Evolutionary conservation across 208 protist genomes (phyloP).

Genomic region (Leishmania mexicana): DNA sequence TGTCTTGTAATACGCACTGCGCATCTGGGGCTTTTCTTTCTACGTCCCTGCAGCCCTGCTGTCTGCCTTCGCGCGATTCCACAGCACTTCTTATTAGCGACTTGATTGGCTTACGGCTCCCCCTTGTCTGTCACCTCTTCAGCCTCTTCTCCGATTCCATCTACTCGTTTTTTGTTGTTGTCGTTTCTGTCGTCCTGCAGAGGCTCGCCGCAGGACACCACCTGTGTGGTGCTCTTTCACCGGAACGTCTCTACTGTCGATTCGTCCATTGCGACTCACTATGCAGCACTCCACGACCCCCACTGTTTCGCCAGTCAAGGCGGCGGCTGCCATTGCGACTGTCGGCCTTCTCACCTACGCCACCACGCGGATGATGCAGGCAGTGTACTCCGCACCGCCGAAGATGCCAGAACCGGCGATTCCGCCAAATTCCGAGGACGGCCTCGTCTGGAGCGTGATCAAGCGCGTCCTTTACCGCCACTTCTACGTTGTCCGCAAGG

Average conservation of each 20-base stretch:
- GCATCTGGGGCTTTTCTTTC: background rate
- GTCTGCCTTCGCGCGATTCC: background rate
- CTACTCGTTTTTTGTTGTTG: background rate
- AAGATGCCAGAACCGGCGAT: slow-evolving; percentile 46
- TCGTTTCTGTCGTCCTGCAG: background rate
- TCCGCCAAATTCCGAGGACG: slow-evolving; percentile 36
- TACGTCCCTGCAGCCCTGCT: background rate
- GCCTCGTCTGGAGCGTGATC: slow-evolving; percentile 37
- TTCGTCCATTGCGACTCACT: background rate
- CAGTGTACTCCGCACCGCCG: slow-evolving; percentile 32
- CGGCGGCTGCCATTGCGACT: slow-evolving; percentile 1
- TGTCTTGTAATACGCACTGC: background rate
- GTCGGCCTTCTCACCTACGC: slow-evolving; percentile 24
- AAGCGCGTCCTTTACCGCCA: slow-evolving; percentile 57
- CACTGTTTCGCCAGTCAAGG: slow-evolving; percentile 9
- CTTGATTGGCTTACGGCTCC: background rate
- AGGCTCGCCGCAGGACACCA: background rate
- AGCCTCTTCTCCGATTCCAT: background rate
- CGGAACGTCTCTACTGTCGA: background rate
- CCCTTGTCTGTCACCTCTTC: background rate
- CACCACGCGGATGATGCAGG: slow-evolving; percentile 24
- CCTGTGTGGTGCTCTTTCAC: background rate
- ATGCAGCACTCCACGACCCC: slow-evolving; percentile 6
- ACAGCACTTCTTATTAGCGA: background rate
- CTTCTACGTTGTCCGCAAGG: slow-evolving; percentile 56